Percentiles rank a stretch among this genome's conserved stretches.
These are phyloP conservation scores for Metschnikowia baotianmanensis DNA, from an alignment of 805 yeast species.

Conservation along the genomic window DNA sequence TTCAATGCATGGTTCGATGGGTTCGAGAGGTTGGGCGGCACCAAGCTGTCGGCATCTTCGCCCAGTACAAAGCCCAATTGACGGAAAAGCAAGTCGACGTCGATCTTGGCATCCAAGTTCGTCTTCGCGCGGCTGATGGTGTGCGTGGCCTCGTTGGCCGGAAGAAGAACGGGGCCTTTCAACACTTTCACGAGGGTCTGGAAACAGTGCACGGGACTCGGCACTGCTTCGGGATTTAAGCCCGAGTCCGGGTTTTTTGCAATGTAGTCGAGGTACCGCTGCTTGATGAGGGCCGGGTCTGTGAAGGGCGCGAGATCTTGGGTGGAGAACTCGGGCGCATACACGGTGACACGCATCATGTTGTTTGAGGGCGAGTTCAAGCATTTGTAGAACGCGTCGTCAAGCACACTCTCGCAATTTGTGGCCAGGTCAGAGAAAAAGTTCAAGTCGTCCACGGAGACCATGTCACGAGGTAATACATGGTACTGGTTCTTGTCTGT, in stretches of 20 bases:
- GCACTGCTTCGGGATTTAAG: constrained; percentile 35
- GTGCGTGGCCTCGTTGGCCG: constrained; percentile 45
- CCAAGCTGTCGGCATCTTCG: constrained; percentile 30
- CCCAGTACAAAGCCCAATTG: constrained; percentile 45
- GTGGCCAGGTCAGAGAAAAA: constrained; percentile 17
- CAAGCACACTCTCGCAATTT: constrained; percentile 19
- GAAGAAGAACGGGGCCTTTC: constrained; percentile 59
- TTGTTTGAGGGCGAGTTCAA: constrained; percentile 25
- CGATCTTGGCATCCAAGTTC: constrained; percentile 54
- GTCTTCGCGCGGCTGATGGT: constrained; percentile 54
- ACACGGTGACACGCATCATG: constrained; percentile 51
- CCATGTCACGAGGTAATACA: constrained; percentile 21
- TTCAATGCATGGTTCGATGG: constrained; percentile 23
- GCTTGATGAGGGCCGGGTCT: constrained; percentile 47
- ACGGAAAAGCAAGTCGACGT: constrained; percentile 49
- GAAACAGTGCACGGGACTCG: constrained; percentile 58
- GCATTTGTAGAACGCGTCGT: constrained; percentile 35
- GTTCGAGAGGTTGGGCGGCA: constrained; percentile 46
- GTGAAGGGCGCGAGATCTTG: constrained; percentile 47
- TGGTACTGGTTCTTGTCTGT: constrained; percentile 39
- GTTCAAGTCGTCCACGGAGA: constrained; percentile 31
- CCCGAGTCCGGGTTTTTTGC: constrained; percentile 24
- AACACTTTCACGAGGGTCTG: constrained; percentile 60
- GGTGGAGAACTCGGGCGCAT: constrained; percentile 46
- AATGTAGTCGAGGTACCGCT: constrained; percentile 46